phyloP scores from a whole-genome alignment of 306 rosid species.

The Clitoria ternatea region DNA sequence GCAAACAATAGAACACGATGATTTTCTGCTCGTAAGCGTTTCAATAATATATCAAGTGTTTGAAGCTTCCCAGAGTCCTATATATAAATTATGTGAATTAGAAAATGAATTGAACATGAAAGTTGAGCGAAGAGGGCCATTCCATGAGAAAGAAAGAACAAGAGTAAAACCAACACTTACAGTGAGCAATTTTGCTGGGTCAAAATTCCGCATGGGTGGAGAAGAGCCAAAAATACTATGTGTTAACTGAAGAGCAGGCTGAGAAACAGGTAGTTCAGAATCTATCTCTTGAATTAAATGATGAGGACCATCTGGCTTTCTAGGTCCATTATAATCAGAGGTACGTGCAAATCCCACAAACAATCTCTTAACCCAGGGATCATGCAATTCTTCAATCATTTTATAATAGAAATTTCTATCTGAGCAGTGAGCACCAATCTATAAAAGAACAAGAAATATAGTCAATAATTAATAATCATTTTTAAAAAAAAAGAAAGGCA shows the following conservation, averaged over 20 bases:
- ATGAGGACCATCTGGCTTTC: constrained; percentile 70
- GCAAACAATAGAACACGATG: constrained; percentile 98
- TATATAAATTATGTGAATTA: constrained; percentile 22
- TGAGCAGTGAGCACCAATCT: constrained; percentile 79
- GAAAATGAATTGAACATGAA: background rate
- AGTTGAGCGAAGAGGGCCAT: background rate
- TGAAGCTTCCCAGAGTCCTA: constrained; percentile 99
- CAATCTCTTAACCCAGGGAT: constrained; percentile 88
- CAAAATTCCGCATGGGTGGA: constrained; percentile 92
- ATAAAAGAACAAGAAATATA: constrained; percentile 27
- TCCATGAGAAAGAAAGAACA: background rate
- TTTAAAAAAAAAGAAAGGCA: background rate
- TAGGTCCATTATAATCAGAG: constrained; percentile 84
- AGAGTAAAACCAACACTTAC: constrained; percentile 43
- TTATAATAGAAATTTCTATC: constrained; percentile 78
- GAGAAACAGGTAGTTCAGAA: constrained; percentile 67
- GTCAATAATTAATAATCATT: constrained; percentile 11
- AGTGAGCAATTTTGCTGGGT: constrained; percentile 97
- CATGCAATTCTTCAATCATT: constrained; percentile 76
- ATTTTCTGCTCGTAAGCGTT: constrained; percentile 85
- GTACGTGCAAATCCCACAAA: constrained; percentile 93
- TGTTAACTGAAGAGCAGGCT: constrained; percentile 85
- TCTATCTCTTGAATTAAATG: constrained; percentile 88
- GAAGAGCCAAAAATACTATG: constrained; percentile 87
- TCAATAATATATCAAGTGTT: constrained; percentile 96